These are phyloP conservation scores for Rhododendron vialii DNA, from an alignment of 148 eudicot genomes.

Conservation along the genomic window DNA sequence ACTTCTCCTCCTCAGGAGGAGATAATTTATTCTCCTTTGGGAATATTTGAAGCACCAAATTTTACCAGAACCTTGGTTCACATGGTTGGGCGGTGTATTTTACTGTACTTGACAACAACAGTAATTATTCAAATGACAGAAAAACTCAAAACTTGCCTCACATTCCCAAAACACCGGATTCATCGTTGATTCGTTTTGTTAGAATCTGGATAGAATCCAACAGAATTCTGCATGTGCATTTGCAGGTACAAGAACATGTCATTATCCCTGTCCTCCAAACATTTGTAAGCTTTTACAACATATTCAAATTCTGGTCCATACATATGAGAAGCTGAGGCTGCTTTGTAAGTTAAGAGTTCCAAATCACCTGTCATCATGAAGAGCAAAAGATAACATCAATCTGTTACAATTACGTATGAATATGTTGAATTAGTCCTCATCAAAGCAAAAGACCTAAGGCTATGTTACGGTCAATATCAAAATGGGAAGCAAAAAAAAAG, in stretches of 20 bases:
- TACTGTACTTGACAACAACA: not conserved
- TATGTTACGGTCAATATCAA: not conserved
- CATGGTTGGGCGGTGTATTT: not conserved
- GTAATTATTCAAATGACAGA: not conserved
- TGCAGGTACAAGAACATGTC: constrained; percentile 28
- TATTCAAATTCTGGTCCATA: constrained; percentile 61
- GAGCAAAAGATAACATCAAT: not conserved
- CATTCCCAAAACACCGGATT: not conserved
- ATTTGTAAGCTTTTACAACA: constrained; percentile 38
- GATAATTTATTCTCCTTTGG: too few species aligned
- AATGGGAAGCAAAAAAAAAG: too few species aligned
- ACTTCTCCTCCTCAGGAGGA: too few species aligned
- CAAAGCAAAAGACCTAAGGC: not conserved
- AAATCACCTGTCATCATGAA: constrained; percentile 47
- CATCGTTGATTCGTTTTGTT: constrained; percentile 12
- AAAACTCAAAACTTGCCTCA: not conserved
- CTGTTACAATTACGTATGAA: not conserved
- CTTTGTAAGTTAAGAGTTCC: constrained; percentile 67
- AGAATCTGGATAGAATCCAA: constrained; percentile 36
- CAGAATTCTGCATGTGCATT: constrained; percentile 39
- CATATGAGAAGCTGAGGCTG: constrained; percentile 68
- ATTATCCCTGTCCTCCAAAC: constrained; percentile 31
- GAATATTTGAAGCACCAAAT: not conserved
- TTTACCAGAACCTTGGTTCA: not conserved
- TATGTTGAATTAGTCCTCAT: not conserved